Base-by-base conservation (phyloP, 345 rosid genomes). In the Theobroma cacao region DNA sequence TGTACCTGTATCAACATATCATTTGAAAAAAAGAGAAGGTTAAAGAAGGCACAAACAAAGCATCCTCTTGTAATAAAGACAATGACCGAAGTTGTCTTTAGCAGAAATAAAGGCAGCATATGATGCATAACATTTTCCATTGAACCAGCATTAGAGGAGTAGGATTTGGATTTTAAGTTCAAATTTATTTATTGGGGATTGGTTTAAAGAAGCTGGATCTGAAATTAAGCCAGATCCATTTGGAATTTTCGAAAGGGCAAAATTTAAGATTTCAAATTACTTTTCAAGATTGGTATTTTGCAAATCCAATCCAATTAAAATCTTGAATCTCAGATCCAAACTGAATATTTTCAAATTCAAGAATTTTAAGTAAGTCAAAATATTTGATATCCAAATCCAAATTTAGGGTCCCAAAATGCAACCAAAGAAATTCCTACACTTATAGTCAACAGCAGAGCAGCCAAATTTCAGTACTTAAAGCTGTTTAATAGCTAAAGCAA, bases 121-220 rank as follows among this genome's bases (percentile, higher is more conserved):
- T 31, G 22, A 34, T 14, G 14, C 50, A 73, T 73, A n/a, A 36
- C 12, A 53, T 55, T 30, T 71, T 33, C 14, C 10, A 33, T n/a
- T n/a, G n/a, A 70, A 18, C 40, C 3, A 11, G 7, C 75, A 71
- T 48, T 31, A 71, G 10, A 30, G 9, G 26, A 7, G 9, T 8
- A 31, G 40, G 38, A 48, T 69, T 47, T 48, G 61, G 56, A 10
- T 50, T 28, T 52, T 31, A 15, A 72, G 33, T 50, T 20, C 12
- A 52, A 52, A 2, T 33, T n/a, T 72, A 52, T 33, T 48, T 24
- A 8, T 20, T n/a, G 31, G 33, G 24, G 33, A 50, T 8, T 31
- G 60, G 52, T 31, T 30, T 71, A 71, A 72, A 52, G 61, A 72
- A 72, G 45, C 61, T 72, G n/a, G 75, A 52, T 52, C 45, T 33